Evolutionary conservation across 352 stramenopile genomes (phyloP), one percentile per base, ranked within the genome.

Genomic region (Pythium aphanidermatum): DNA sequence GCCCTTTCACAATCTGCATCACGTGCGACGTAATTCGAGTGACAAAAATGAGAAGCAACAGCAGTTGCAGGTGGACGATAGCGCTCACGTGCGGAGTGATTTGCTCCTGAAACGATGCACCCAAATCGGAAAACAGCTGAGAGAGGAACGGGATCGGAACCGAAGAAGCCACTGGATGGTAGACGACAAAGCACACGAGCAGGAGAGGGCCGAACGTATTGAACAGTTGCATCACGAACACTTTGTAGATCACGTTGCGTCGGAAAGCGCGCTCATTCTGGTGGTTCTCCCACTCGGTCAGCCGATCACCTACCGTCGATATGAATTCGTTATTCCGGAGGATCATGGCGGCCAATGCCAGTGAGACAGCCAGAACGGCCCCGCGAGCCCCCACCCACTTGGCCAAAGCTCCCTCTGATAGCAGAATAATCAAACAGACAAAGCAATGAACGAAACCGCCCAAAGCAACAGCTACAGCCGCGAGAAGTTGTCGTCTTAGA

Each of bases 231-330:
- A 68, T 30, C 24, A 31, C 28, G 30, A 60, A 53, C 3, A 68
- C 54, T 36, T 68, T 68, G 47, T 57, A 10, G 49, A 68, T 54
- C 11, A 68, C 50, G 30, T 28, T 46, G 28, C 44, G 42, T 46
- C 60, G 53, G 35, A 60, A 68, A 14, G 29, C 54, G 31, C 29
- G 35, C 38, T 68, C 53, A 30, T 31, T 68, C 26, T 48, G 48
- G 38, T 68, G 48, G 46, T 68, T 68, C 28, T 68, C 59, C 28
- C 49, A 55, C 38, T 68, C 59, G 23, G 47, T 68, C 6, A 68
- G 54, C 12, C 31, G 39, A 27, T 61, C 39, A 7, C 41, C 40
- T 17, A 64, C 12, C 30, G 32, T 34, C 13, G 47, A 60, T 42
- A 63, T 54, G 9, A 25, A 11, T 20, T 63, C 54, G 10, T 43